phyloP scores from a whole-genome alignment of 257 asterid species.

The Fraxinus anomala region DNA sequence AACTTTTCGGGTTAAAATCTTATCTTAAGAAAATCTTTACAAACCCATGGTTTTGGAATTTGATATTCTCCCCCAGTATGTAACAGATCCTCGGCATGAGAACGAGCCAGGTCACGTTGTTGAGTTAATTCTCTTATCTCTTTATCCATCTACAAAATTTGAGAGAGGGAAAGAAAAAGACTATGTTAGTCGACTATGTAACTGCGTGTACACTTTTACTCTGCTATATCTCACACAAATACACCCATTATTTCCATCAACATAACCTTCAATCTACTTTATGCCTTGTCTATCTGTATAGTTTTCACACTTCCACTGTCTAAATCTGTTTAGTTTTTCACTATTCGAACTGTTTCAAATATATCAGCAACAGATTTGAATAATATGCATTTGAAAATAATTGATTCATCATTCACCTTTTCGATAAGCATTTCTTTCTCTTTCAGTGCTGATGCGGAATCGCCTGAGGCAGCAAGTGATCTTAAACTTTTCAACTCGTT shows the following conservation, averaged over 20 bases:
- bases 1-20: constrained; percentile 16
- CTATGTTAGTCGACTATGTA: neutral
- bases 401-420: constrained; percentile 49
- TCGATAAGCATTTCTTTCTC: constrained; percentile 77
- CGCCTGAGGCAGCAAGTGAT: constrained; percentile 42
- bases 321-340: neutral
- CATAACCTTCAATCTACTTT: too few species aligned
- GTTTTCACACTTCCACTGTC: neutral
- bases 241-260: neutral
- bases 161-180: constrained; percentile 4
- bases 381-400: too few species aligned
- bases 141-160: constrained; percentile 61
- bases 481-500: constrained; percentile 62
- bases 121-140: constrained; percentile 61
- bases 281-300: too few species aligned
- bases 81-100: constrained; percentile 52
- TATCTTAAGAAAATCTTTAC: neutral
- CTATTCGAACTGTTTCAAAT: neutral
- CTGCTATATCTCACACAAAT: neutral
- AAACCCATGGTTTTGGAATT: constrained; percentile 57
- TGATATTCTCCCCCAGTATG: constrained; percentile 38
- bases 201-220: neutral
- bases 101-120: constrained; percentile 71
- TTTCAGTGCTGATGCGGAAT: constrained; percentile 51
- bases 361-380: too few species aligned